phyloP scores from a whole-genome alignment of 257 asterid species.

The Marsdenia floribunda region DNA sequence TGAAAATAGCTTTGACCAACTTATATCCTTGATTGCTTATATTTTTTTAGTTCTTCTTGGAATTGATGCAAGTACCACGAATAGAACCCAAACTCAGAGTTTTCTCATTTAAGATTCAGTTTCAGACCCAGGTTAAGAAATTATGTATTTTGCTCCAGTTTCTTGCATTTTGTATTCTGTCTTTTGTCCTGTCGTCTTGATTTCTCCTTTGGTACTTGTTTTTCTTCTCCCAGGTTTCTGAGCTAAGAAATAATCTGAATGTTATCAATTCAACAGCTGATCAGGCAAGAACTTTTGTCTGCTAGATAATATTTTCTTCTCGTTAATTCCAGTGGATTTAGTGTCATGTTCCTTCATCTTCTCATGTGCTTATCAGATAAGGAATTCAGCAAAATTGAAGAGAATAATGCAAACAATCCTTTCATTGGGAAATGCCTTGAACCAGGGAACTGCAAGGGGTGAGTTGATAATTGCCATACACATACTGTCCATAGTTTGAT shows the following conservation, averaged over 20 bases:
- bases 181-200: not conserved
- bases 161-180: slow-evolving; percentile 12
- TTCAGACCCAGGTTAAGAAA: slow-evolving; percentile 63
- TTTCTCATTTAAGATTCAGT: slow-evolving; percentile 83
- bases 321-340: slow-evolving; percentile 10
- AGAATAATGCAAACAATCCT: slow-evolving; percentile 96
- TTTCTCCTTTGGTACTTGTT: slow-evolving; percentile 10
- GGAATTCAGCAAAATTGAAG: slow-evolving; percentile 77
- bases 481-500: not conserved
- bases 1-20: slow-evolving; percentile 6
- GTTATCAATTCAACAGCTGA: slow-evolving; percentile 79
- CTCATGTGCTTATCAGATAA: slow-evolving; percentile 58
- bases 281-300: slow-evolving; percentile 53
- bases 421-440: slow-evolving; percentile 86
- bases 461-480: slow-evolving; percentile 19
- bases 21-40: slow-evolving; percentile 13
- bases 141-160: slow-evolving; percentile 15
- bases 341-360: slow-evolving; percentile 19
- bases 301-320: slow-evolving; percentile 20
- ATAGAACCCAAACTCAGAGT: slow-evolving; percentile 80
- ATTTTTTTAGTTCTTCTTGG: slow-evolving; percentile 70
- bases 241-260: slow-evolving; percentile 67
- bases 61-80: slow-evolving; percentile 95
- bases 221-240: slow-evolving; percentile 53
- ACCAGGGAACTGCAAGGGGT: slow-evolving; percentile 99